These are phyloP conservation scores for Pestalotiopsis sp. DNA, from an alignment of 2,329 filamentous ascomycete species.

Conservation along the genomic window DNA sequence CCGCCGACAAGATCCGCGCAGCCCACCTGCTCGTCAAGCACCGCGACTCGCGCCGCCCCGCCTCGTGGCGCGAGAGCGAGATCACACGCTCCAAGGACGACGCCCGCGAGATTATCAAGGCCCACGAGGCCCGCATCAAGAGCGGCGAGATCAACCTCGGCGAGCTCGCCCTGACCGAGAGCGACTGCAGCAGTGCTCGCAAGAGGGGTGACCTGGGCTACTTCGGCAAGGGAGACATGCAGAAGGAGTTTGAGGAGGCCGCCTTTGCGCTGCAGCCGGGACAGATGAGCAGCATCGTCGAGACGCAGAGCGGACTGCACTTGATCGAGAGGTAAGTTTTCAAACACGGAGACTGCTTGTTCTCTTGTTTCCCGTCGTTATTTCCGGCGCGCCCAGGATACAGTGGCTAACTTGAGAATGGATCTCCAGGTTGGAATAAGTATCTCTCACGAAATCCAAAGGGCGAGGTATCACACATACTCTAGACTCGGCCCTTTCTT, in stretches of 20 bases:
- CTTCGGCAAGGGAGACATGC: slow-evolving; percentile 95
- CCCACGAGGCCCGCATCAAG: slow-evolving; percentile 76
- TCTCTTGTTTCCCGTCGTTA: not conserved
- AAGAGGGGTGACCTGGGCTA: slow-evolving; percentile 95
- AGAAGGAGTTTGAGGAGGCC: slow-evolving; percentile 97
- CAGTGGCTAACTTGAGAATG: not conserved
- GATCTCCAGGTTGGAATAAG: slow-evolving; percentile 10
- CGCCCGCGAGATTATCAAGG: slow-evolving; percentile 75
- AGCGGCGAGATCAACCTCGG: slow-evolving; percentile 70
- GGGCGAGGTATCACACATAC: not conserved
- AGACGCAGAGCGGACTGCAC: slow-evolving; percentile 93
- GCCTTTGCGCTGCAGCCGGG: slow-evolving; percentile 88
- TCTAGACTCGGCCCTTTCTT: not conserved
- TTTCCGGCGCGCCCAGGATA: not conserved
- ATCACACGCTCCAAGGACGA: slow-evolving; percentile 91
- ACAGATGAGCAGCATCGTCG: slow-evolving; percentile 83
- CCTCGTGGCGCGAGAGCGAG: slow-evolving; percentile 88
- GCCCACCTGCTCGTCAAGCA: slow-evolving; percentile 96
- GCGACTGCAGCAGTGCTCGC: slow-evolving; percentile 92
- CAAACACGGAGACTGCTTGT: not conserved
- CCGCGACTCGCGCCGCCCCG: slow-evolving; percentile 80
- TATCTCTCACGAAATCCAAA: not conserved
- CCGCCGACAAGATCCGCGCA: slow-evolving; percentile 85
- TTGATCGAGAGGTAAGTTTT: slow-evolving; percentile 72
- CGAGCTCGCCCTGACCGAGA: slow-evolving; percentile 85